A percentile compares a stretch with the other conserved stretches of the same genome.
Evolutionary conservation across 441 rosid species (phyloP).

Genomic region (Mallotus japonicus): DNA sequence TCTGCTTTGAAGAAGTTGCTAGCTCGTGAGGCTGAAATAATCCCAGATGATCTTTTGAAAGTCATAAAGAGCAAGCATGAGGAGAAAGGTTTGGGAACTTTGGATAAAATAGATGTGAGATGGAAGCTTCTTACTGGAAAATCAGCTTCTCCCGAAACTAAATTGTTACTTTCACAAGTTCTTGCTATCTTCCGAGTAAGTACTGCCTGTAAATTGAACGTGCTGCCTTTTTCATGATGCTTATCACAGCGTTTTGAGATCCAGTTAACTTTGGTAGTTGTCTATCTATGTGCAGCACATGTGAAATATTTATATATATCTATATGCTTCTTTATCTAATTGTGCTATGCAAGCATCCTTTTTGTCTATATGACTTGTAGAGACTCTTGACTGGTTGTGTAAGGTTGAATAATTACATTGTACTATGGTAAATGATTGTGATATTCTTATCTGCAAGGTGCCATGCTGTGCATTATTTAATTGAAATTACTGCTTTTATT

Average conservation of each 20-base stretch:
- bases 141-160: constrained; percentile 46
- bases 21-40: constrained; percentile 51
- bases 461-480: not conserved
- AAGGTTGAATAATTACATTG: not conserved
- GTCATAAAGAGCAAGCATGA: constrained; percentile 42
- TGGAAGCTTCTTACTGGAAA: constrained; percentile 71
- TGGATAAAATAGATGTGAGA: constrained; percentile 44
- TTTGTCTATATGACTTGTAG: not conserved
- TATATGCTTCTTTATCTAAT: constrained; percentile 3
- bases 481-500: constrained; percentile 13
- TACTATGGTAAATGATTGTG: not conserved
- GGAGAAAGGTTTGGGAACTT: constrained; percentile 40
- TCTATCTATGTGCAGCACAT: not conserved
- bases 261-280: not conserved
- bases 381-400: not conserved
- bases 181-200: constrained; percentile 70
- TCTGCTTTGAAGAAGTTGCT: constrained; percentile 54
- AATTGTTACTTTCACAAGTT: constrained; percentile 59
- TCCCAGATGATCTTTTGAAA: constrained; percentile 47
- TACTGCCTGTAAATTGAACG: not conserved
- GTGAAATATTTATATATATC: constrained; percentile 7
- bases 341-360: constrained; percentile 10
- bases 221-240: not conserved
- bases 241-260: not conserved
- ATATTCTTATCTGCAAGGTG: not conserved